phyloP scores from a whole-genome alignment of 2,329 filamentous ascomycete species.

The Gaeumannomyces tritici region DNA sequence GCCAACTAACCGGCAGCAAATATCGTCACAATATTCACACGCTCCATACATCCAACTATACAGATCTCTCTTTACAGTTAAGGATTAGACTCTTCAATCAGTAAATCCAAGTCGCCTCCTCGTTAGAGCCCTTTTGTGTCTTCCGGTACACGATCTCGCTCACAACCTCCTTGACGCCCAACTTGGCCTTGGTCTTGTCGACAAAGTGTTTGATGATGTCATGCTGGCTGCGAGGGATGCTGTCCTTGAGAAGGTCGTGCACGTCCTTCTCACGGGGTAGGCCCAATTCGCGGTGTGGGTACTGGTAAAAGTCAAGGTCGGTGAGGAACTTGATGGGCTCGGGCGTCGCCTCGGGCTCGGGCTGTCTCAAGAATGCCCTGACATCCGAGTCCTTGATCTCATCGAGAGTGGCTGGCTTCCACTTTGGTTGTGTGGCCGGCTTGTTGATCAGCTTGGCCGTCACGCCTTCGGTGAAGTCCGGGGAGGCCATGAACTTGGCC shows the following conservation, averaged over 20 bases:
- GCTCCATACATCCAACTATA: background rate
- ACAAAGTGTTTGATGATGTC: slow-evolving; percentile 58
- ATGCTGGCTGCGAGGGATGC: slow-evolving; percentile 28
- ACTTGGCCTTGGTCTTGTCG: slow-evolving; percentile 48
- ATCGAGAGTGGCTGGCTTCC: slow-evolving; percentile 66
- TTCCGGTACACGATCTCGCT: slow-evolving; percentile 58
- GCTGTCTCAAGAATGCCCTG: slow-evolving; percentile 55
- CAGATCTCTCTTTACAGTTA: background rate
- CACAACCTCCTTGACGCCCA: slow-evolving; percentile 60
- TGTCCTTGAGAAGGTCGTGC: slow-evolving; percentile 29
- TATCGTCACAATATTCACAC: background rate
- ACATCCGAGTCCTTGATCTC: slow-evolving; percentile 51
- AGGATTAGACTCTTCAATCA: background rate
- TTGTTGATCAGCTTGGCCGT: slow-evolving; percentile 68
- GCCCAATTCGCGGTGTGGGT: slow-evolving; percentile 62
- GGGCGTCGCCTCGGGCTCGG: slow-evolving; percentile 21
- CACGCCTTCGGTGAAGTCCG: slow-evolving; percentile 91
- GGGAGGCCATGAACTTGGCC: slow-evolving; percentile 77
- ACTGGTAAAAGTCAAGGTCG: slow-evolving; percentile 54
- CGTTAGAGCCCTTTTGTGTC: slow-evolving; percentile 26
- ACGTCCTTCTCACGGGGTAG: slow-evolving; percentile 65
- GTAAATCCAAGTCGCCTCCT: slow-evolving; percentile 20
- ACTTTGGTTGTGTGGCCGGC: slow-evolving; percentile 48
- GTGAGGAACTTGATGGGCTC: slow-evolving; percentile 52
- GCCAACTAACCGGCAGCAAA: background rate